Evolutionary conservation across 2,329 filamentous ascomycete species (phyloP).

Genomic region (Coniosporium tulheliwenetii): DNA sequence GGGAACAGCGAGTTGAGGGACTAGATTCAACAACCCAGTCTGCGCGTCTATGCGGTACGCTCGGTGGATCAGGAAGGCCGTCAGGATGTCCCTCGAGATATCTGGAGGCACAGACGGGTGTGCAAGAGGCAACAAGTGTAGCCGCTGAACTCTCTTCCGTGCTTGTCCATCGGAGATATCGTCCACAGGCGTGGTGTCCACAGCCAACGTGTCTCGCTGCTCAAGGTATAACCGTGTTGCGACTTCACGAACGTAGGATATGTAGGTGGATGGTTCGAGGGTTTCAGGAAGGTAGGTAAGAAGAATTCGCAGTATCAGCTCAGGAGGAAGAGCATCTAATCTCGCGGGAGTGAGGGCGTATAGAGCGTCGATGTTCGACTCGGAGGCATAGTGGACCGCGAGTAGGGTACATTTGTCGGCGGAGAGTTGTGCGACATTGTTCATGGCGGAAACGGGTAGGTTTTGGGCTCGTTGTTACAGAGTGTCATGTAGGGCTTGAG

Average conservation of each 20-base stretch:
- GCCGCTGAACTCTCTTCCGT: slow-evolving; percentile 44
- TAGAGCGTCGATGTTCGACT: slow-evolving; percentile 48
- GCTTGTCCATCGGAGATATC: slow-evolving; percentile 48
- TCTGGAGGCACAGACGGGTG: slow-evolving; percentile 32
- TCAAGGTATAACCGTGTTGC: slow-evolving; percentile 29
- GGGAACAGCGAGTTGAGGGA: slow-evolving; percentile 51
- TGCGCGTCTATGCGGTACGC: slow-evolving; percentile 54
- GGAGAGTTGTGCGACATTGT: slow-evolving; percentile 28
- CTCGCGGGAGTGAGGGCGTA: slow-evolving; percentile 42
- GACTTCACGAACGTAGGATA: slow-evolving; percentile 44
- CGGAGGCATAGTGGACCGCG: slow-evolving; percentile 52
- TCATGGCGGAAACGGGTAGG: background rate
- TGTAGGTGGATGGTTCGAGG: slow-evolving; percentile 45
- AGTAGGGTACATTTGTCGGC: slow-evolving; percentile 57
- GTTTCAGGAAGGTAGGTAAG: slow-evolving; percentile 66
- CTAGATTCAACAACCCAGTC: slow-evolving; percentile 53
- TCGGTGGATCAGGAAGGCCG: slow-evolving; percentile 51
- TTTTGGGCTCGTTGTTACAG: no score
- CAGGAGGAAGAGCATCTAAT: slow-evolving; percentile 41
- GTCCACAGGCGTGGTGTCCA: slow-evolving; percentile 42
- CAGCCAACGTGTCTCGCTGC: slow-evolving; percentile 20
- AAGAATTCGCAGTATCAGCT: slow-evolving; percentile 55
- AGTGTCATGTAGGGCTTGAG: no score
- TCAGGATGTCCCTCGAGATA: slow-evolving; percentile 38
- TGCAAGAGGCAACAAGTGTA: slow-evolving; percentile 44